phyloP scores from a whole-genome alignment of 23 red algal species.

The Chondrus crispus region DNA sequence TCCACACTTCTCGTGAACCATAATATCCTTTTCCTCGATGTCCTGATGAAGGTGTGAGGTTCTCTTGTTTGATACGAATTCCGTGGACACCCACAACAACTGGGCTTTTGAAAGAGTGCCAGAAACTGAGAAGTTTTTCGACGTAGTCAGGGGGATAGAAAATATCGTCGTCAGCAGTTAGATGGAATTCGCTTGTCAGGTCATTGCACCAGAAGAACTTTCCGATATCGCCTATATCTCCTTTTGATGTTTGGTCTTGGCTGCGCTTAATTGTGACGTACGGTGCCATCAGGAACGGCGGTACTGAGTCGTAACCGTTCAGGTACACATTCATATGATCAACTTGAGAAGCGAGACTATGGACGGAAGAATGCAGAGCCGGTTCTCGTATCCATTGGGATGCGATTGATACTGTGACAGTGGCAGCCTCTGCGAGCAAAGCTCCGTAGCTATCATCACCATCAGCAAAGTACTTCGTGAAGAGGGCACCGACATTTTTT shows the following conservation, averaged over 20 bases:
- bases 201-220: constrained; percentile 70
- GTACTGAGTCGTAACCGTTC: constrained; percentile 72
- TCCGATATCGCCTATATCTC: constrained; percentile 78
- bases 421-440: constrained; percentile 16
- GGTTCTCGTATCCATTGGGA: constrained; percentile 48
- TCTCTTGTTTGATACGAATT: constrained; percentile 49
- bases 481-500: neutral
- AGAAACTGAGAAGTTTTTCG: neutral
- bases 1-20: constrained; percentile 66
- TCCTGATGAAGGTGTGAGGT: neutral
- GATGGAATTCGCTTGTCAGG: constrained; percentile 54
- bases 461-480: constrained; percentile 49
- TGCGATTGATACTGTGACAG: constrained; percentile 62
- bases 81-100: constrained; percentile 70
- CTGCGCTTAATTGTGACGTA: neutral
- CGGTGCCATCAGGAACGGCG: constrained; percentile 34
- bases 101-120: neutral
- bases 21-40: constrained; percentile 61
- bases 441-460: constrained; percentile 37
- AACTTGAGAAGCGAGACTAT: constrained; percentile 53
- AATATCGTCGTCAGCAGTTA: constrained; percentile 79
- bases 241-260: neutral
- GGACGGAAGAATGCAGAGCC: constrained; percentile 50
- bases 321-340: constrained; percentile 75
- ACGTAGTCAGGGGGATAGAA: constrained; percentile 73